A percentile compares a stretch with the other conserved stretches of the same genome.
These are phyloP conservation scores for Lentinula boryana DNA, from an alignment of 768 basidiomycete species.

Conservation along the genomic window DNA sequence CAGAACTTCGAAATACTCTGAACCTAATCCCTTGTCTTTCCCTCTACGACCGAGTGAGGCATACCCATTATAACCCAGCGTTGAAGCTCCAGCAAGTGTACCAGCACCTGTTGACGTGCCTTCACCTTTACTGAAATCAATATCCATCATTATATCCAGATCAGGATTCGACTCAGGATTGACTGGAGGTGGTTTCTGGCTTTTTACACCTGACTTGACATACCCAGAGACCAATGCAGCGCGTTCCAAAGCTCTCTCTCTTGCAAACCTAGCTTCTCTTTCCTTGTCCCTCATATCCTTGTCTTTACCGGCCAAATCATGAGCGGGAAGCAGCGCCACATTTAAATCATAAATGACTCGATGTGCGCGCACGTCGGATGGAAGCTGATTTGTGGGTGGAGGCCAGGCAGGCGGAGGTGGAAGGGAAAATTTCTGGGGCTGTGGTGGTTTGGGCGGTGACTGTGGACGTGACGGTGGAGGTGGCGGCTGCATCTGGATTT, in stretches of 20 bases:
- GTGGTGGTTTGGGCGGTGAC: conserved; percentile 6
- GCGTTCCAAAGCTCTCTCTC: not conserved
- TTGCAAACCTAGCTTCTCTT: not conserved
- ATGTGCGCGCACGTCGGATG: conserved; percentile 39
- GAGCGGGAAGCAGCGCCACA: conserved; percentile 11
- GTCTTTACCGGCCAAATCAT: not conserved
- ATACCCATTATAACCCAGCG: not conserved
- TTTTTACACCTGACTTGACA: not conserved
- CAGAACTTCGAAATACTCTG: conserved; percentile 7
- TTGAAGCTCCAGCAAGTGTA: not conserved
- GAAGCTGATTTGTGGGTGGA: conserved; percentile 44
- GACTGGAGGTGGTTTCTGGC: not conserved
- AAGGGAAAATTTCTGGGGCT: conserved; percentile 19
- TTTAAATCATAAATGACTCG: conserved; percentile 61
- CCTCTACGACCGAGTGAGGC: not conserved
- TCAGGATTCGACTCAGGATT: not conserved
- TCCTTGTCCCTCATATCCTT: conserved; percentile 11
- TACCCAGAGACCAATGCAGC: not conserved
- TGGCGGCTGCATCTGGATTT: conserved; percentile 1
- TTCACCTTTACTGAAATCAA: not conserved
- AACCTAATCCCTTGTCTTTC: not conserved
- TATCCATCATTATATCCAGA: not conserved
- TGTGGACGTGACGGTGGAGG: not conserved
- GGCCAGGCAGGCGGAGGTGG: conserved; percentile 53
- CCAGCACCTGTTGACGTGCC: conserved; percentile 4